phyloP scores from a whole-genome alignment of 371 early-diverging fungal genomes.

The Phascolomyces articulosus region DNA sequence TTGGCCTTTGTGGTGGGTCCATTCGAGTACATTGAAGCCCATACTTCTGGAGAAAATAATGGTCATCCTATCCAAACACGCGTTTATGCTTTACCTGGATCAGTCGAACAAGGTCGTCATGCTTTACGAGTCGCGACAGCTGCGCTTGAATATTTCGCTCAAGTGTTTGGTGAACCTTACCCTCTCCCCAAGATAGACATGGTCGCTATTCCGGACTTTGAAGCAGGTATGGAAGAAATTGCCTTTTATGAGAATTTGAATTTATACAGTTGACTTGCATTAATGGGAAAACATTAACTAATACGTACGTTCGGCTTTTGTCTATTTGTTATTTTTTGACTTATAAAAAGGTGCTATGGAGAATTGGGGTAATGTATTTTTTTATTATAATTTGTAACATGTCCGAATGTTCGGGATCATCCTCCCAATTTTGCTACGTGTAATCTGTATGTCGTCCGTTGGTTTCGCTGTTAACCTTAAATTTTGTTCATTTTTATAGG shows the following conservation, averaged over 20 bases:
- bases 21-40: slow-evolving; percentile 82
- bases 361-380: slow-evolving; percentile 74
- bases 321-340: background rate
- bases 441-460: background rate
- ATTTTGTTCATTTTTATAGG: slow-evolving; percentile 23
- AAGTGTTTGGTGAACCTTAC: slow-evolving; percentile 85
- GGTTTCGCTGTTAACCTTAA: background rate
- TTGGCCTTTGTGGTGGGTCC: slow-evolving; percentile 88
- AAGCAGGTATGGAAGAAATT: slow-evolving; percentile 50
- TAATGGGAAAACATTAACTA: background rate
- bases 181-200: slow-evolving; percentile 90
- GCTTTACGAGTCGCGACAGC: slow-evolving; percentile 73
- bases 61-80: slow-evolving; percentile 68
- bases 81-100: slow-evolving; percentile 78
- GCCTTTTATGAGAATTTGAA: background rate
- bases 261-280: background rate
- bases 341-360: slow-evolving; percentile 74
- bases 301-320: background rate
- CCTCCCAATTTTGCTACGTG: background rate
- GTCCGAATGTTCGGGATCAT: background rate
- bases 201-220: slow-evolving; percentile 91
- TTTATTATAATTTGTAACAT: background rate
- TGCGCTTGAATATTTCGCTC: slow-evolving; percentile 81
- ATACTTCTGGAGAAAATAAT: slow-evolving; percentile 60
- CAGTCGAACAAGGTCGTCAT: slow-evolving; percentile 75